Evolutionary conservation across 129 eudicot genomes (phyloP).

Genomic region (Flaveria linearis): DNA sequence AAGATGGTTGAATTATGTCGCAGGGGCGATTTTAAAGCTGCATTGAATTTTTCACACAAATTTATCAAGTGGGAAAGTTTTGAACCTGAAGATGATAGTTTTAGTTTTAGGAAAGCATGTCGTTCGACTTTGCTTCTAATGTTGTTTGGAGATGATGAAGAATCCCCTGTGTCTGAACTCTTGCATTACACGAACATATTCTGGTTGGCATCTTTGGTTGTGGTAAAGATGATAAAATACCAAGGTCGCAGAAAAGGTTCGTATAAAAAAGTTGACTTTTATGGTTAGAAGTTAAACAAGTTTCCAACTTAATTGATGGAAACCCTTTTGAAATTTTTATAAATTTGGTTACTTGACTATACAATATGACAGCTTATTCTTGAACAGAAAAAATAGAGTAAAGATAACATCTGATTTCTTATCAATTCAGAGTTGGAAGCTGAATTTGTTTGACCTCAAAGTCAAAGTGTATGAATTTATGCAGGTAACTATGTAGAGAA

Average conservation of each 20-base stretch:
- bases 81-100: no score
- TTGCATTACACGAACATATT: background rate
- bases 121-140: background rate
- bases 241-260: background rate
- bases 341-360: background rate
- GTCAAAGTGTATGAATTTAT: background rate
- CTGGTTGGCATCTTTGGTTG: background rate
- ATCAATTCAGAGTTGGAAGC: background rate
- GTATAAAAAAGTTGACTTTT: background rate
- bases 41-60: no score
- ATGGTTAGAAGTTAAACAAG: background rate
- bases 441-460: background rate
- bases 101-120: background rate
- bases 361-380: background rate
- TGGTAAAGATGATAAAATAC: background rate
- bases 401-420: background rate
- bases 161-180: background rate
- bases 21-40: no score
- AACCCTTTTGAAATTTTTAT: background rate
- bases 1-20: no score
- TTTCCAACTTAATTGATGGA: background rate
- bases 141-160: background rate
- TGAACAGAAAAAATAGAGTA: background rate
- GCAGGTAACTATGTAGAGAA: background rate
- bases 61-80: no score